Base-by-base conservation (phyloP, 192 early-diverging fungal genomes). In the Jimgerdemannia flammicorona region DNA sequence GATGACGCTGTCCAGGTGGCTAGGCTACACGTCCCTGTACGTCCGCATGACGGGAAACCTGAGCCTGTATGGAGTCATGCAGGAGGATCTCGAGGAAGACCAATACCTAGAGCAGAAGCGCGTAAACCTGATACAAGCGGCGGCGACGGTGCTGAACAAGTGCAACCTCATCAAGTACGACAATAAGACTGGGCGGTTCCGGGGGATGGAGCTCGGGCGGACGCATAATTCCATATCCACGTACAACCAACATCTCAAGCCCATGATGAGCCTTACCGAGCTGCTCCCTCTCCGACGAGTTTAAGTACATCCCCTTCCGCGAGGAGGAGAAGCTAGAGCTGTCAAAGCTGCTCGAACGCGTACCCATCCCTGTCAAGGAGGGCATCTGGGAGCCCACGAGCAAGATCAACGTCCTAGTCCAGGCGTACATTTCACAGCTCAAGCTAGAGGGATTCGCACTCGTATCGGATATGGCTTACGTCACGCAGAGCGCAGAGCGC, bases 391-490 rank as follows among this genome's bases (percentile, higher is more conserved):
- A 95, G 69, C 92, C 97, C 2, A 91, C 92, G 44, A 93, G 96
- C 66, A 99, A 99, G 80, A 92, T 98, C 74, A 96, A 95, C 77
- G 94, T 96, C 20, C 81, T 99, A 54, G 84, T 99, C 43, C 98
- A 99, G 79, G 86, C 95, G 3, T 94, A 99, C 80, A 96, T 99
- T 65, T 96, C 96, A n/a, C 93, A 95, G 74, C 89, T 99, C 43
- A 92, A 93, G 72, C 75, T 99, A 44, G 91, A 97, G 44, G 97
- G 97, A 1, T 96, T 99, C 82, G 96, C 98, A 10, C 84, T 99
- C 49, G 95, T 96, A 73, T 90, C 95, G n/a, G 98, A 99, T 74
- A 95, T 97, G 94, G 97, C 96, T 1, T 98, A 96, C 86, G 95
- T 99, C 19, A 98, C 98, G 18, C 97, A 99, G 84, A 94, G 92